These are phyloP conservation scores for Ramalina intermedia DNA, from an alignment of 495 filamentous ascomycete species.

Conservation along the genomic window DNA sequence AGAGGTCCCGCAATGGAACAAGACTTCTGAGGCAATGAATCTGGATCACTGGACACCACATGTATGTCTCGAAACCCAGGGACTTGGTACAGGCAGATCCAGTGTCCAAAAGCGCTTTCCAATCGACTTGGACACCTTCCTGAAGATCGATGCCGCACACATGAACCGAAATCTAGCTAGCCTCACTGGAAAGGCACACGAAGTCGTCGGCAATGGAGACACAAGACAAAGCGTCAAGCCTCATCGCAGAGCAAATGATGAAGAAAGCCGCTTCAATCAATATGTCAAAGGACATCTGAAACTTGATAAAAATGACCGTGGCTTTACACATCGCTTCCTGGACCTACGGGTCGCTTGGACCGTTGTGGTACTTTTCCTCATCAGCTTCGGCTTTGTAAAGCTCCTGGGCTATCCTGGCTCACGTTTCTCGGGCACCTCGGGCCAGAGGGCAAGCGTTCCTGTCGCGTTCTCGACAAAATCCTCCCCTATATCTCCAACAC, in stretches of 20 bases:
- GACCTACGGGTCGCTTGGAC: background rate
- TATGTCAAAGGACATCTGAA: background rate
- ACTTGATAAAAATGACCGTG: background rate
- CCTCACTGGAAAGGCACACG: slow-evolving; percentile 22
- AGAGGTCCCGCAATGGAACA: slow-evolving; percentile 40
- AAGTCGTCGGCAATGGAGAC: too few species aligned
- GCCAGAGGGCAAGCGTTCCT: background rate
- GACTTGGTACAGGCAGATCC: slow-evolving; percentile 32
- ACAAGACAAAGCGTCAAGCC: too few species aligned
- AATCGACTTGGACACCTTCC: slow-evolving; percentile 58
- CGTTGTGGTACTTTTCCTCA: background rate
- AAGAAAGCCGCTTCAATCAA: background rate
- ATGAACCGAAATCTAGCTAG: slow-evolving; percentile 63
- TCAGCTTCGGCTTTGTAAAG: background rate
- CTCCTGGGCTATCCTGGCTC: background rate
- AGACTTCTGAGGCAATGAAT: slow-evolving; percentile 25
- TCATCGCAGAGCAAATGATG: too few species aligned
- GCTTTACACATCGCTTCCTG: background rate
- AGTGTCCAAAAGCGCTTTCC: slow-evolving; percentile 45
- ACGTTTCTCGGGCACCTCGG: background rate
- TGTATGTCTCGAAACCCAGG: slow-evolving; percentile 52
- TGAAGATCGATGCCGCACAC: slow-evolving; percentile 56
- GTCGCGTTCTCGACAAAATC: slow-evolving; percentile 7
- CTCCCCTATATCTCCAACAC: slow-evolving; percentile 8
- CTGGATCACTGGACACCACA: slow-evolving; percentile 45